Percentiles rank a stretch among this genome's conserved stretches.
These are phyloP conservation scores for Xylaria sp. DNA, from an alignment of 2,329 filamentous ascomycete species.

Conservation along the genomic window DNA sequence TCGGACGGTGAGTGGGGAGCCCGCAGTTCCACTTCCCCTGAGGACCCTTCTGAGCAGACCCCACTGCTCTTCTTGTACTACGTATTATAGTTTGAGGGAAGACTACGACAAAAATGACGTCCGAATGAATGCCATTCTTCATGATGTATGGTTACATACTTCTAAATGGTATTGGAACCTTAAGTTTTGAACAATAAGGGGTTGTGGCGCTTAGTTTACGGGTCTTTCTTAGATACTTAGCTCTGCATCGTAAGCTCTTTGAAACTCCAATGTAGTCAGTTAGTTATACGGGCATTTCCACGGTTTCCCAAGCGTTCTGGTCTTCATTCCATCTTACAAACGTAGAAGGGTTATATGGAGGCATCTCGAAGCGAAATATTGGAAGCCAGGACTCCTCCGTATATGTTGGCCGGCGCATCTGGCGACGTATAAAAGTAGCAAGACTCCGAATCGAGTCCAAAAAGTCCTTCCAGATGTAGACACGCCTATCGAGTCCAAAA, in stretches of 20 bases:
- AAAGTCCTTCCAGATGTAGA: neutral
- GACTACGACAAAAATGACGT: too few species aligned
- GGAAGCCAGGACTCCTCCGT: neutral
- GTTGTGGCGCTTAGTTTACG: too few species aligned
- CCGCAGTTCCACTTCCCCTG: slow-evolving; percentile 6
- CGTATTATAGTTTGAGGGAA: too few species aligned
- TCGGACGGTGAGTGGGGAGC: neutral
- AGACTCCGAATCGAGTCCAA: neutral
- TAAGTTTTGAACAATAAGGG: too few species aligned
- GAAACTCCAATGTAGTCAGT: too few species aligned
- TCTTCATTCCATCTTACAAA: neutral
- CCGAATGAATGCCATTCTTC: too few species aligned
- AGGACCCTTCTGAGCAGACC: neutral
- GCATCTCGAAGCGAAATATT: neutral
- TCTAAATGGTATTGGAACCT: too few species aligned
- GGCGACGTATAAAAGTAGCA: neutral
- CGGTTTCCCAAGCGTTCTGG: neutral
- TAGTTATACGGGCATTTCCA: neutral
- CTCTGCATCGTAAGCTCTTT: too few species aligned
- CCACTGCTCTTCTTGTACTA: too few species aligned
- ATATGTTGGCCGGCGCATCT: neutral
- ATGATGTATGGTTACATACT: too few species aligned
- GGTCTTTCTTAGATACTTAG: too few species aligned
- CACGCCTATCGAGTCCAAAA: neutral
- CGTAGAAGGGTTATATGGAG: neutral